Conservation (phyloP, 2,329 filamentous ascomycete genomes). For the Sporothrix curviconia region DNA sequence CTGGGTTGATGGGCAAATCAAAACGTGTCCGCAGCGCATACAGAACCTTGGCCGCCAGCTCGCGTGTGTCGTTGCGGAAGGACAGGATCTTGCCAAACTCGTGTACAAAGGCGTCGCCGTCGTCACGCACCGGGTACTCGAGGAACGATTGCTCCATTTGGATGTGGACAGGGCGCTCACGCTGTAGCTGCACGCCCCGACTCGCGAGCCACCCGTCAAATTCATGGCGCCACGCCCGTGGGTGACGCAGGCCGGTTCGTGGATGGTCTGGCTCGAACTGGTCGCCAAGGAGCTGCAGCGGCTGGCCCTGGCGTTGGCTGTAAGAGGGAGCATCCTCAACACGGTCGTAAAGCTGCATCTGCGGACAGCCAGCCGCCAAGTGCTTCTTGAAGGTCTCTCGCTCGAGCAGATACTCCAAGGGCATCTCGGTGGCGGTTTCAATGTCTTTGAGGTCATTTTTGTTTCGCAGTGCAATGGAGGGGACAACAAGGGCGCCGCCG, state of each 20-base stretch:
- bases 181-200: conserved; percentile 17
- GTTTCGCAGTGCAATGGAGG: conserved; percentile 31
- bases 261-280: conserved; percentile 29
- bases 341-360: conserved; percentile 25
- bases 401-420: conserved; percentile 27
- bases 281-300: conserved; percentile 24
- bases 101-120: conserved; percentile 29
- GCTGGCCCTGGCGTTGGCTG: conserved; percentile 14
- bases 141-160: conserved; percentile 30
- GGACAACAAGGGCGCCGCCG: conserved; percentile 31
- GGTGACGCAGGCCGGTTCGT: conserved; percentile 20
- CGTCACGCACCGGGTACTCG: conserved; percentile 31
- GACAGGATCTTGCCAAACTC: conserved; percentile 30
- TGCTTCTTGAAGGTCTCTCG: conserved; percentile 23
- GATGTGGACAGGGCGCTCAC: conserved; percentile 24
- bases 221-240: conserved; percentile 23
- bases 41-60: conserved; percentile 25
- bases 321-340: conserved; percentile 26
- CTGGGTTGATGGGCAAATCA: conserved; percentile 22
- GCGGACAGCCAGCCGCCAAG: conserved; percentile 25
- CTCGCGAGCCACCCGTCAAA: conserved; percentile 27
- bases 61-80: conserved; percentile 27
- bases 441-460: conserved; percentile 28
- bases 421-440: conserved; percentile 24
- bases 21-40: conserved; percentile 21